Percentiles rank a stretch among this genome's conserved stretches.
Evolutionary conservation across 2,329 filamentous ascomycete genomes (phyloP).

Genomic region (Neofusicoccum laricinum): DNA sequence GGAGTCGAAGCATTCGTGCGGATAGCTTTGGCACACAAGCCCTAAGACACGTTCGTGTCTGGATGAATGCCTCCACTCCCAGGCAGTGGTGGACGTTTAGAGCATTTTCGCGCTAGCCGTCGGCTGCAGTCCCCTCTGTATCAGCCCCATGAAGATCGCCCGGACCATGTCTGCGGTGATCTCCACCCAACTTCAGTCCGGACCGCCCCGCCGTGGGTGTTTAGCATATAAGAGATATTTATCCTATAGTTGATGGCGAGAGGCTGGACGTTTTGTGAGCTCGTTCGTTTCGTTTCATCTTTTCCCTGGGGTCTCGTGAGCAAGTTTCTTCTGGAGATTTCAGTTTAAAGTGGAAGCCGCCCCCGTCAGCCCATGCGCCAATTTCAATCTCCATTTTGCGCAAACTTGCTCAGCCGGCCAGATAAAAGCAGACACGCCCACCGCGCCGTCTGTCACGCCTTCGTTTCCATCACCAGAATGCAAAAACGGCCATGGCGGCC

Average conservation of each 20-base stretch:
- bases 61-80: no score
- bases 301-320: not conserved
- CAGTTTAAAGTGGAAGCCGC: not conserved
- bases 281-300: not conserved
- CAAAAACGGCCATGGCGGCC: no score
- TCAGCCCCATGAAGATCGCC: constrained; percentile 1
- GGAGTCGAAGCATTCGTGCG: no score
- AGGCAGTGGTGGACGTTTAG: no score
- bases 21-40: no score
- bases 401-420: constrained; percentile 1
- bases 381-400: not conserved
- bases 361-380: not conserved
- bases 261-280: no score
- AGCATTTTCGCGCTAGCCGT: not conserved
- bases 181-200: not conserved
- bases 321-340: not conserved
- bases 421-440: not conserved
- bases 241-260: not conserved
- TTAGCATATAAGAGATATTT: not conserved
- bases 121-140: not conserved
- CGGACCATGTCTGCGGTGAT: not conserved
- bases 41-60: no score
- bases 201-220: not conserved
- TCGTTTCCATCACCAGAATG: no score
- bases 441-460: no score